Evolutionary conservation across 371 early-diverging fungal species (phyloP).

Genomic region (Lichtheimia corymbifera): DNA sequence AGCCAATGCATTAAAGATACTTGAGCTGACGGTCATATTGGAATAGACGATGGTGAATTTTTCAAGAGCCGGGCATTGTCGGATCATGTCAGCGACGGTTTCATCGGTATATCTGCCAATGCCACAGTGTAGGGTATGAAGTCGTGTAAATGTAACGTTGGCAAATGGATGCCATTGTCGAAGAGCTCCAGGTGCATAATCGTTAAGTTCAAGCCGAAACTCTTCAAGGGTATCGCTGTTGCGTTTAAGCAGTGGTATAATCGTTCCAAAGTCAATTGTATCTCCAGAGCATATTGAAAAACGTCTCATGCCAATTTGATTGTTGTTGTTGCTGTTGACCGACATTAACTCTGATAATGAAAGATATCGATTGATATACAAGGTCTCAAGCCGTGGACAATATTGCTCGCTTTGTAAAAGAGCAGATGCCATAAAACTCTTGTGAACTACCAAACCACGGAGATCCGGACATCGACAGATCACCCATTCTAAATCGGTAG

Average conservation of each 20-base stretch:
- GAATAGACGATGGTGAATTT: conserved; percentile 1
- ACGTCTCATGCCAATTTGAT: not conserved
- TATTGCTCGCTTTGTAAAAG: conserved; percentile 1
- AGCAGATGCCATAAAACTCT: not conserved
- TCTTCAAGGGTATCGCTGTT: conserved; percentile 2
- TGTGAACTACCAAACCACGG: conserved; percentile 1
- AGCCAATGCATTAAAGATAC: not conserved
- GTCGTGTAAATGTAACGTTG: not conserved
- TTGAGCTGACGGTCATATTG: not conserved
- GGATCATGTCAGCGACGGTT: not conserved
- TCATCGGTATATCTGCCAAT: conserved; percentile 3
- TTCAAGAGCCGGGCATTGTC: not conserved
- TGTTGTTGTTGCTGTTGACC: not conserved
- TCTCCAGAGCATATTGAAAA: conserved; percentile 2
- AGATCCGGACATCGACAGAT: conserved; percentile 7
- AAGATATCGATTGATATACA: conserved; percentile 2
- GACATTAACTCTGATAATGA: not conserved
- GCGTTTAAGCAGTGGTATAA: conserved; percentile 2
- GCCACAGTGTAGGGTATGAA: not conserved
- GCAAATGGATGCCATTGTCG: not conserved
- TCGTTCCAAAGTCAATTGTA: not conserved
- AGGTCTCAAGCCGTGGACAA: conserved; percentile 1
- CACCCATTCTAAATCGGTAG: conserved; percentile 3
- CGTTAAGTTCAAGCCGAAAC: not conserved
- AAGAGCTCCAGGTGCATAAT: conserved; percentile 2